Conservation (phyloP, 129 eudicot genomes). For the Lactuca sativa region DNA sequence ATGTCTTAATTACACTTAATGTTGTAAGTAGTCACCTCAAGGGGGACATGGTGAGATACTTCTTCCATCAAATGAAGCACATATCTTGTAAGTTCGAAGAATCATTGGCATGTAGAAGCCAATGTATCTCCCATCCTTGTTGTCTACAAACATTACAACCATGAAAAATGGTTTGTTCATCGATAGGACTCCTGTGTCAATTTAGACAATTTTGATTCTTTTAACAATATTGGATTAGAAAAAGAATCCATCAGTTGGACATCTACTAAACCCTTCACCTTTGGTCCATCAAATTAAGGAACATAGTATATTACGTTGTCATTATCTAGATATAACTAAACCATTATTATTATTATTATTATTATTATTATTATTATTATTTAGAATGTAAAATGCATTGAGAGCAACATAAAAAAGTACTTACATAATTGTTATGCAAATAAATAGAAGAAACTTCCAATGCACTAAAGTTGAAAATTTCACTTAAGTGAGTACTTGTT, state of each 20-base stretch:
- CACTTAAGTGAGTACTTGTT: conserved; percentile 46
- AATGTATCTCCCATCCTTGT: conserved; percentile 68
- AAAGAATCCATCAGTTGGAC: conserved; percentile 40
- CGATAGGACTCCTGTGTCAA: conserved; percentile 55
- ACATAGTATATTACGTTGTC: neutral
- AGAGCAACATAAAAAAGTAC: conserved; percentile 1
- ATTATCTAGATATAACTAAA: neutral
- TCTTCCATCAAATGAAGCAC: conserved; percentile 27
- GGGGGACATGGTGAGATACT: conserved; percentile 56
- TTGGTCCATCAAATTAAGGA: conserved; percentile 45
- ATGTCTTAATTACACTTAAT: conserved; percentile 45
- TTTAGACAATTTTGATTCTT: conserved; percentile 28
- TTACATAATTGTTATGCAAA: conserved; percentile 38
- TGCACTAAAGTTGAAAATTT: conserved; percentile 23
- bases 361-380: too few relatives aligned
- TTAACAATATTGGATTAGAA: conserved; percentile 26
- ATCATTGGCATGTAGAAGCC: conserved; percentile 43
- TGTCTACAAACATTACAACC: conserved; percentile 41
- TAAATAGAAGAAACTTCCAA: conserved; percentile 33
- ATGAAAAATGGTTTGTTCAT: conserved; percentile 33
- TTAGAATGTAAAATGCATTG: too few relatives aligned
- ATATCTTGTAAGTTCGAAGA: conserved; percentile 35
- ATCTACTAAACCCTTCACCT: conserved; percentile 45
- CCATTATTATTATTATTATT: too few relatives aligned
- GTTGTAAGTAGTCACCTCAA: conserved; percentile 50